Evolutionary conservation across 805 yeast species (phyloP).

Genomic region (Debaryomyces castellii): DNA sequence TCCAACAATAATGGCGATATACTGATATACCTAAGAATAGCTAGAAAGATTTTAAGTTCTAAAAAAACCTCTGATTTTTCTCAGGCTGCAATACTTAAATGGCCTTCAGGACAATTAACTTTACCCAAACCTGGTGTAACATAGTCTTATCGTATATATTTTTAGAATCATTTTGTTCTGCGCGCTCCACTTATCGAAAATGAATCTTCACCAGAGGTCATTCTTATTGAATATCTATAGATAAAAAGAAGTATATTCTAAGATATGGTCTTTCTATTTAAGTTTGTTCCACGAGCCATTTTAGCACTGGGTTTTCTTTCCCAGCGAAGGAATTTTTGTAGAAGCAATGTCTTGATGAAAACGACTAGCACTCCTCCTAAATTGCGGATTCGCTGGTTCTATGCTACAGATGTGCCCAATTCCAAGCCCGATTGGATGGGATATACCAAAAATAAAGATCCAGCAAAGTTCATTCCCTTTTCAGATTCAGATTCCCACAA

Average conservation of each 20-base stretch:
- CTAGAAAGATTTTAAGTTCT: slow-evolving; percentile 43
- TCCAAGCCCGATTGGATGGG: slow-evolving; percentile 62
- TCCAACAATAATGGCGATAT: slow-evolving; percentile 26
- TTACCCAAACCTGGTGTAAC: slow-evolving; percentile 56
- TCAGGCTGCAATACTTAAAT: slow-evolving; percentile 55
- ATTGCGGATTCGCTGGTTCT: slow-evolving; percentile 60
- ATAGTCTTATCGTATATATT: slow-evolving; percentile 10
- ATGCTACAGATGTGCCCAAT: slow-evolving; percentile 76
- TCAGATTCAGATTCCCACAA: slow-evolving; percentile 58
- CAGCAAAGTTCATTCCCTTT: slow-evolving; percentile 68
- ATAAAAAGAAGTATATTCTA: not conserved
- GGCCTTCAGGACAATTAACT: slow-evolving; percentile 60
- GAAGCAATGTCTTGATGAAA: not conserved
- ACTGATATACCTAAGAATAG: slow-evolving; percentile 56
- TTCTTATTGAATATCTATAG: not conserved
- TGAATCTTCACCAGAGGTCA: not conserved
- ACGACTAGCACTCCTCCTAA: slow-evolving; percentile 10
- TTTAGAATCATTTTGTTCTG: not conserved
- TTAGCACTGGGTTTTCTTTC: not conserved
- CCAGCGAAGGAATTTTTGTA: not conserved
- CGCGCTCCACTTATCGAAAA: not conserved
- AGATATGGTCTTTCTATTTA: not conserved
- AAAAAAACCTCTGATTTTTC: slow-evolving; percentile 59
- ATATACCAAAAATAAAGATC: slow-evolving; percentile 49
- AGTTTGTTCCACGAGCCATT: not conserved